These are phyloP conservation scores for Nemania abortiva DNA, from an alignment of 2,329 filamentous ascomycete species.

Conservation along the genomic window DNA sequence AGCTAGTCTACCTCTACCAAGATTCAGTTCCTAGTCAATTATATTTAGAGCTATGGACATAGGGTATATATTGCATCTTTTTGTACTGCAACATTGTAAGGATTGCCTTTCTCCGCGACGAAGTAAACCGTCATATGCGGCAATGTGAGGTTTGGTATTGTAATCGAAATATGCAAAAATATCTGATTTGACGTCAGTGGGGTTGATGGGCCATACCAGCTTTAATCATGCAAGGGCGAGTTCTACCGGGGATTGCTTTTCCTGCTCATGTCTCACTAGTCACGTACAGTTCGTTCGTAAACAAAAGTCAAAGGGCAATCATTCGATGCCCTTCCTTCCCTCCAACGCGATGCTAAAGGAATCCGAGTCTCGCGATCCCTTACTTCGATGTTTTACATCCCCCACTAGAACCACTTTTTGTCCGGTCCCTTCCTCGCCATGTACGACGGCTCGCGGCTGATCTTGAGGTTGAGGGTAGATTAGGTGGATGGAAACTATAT, in stretches of 20 bases:
- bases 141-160: neutral
- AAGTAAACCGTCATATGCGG: neutral
- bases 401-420: neutral
- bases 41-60: neutral
- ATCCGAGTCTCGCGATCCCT: neutral
- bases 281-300: too few relatives aligned
- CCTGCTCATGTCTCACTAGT: neutral
- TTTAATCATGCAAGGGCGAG: neutral
- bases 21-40: neutral
- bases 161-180: constrained; percentile 1
- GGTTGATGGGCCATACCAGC: neutral
- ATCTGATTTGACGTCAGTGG: neutral
- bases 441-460: neutral
- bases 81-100: neutral
- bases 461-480: neutral
- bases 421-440: neutral
- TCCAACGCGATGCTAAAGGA: neutral
- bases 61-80: neutral
- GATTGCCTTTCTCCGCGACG: neutral
- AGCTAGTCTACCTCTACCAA: constrained; percentile 3
- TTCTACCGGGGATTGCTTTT: neutral
- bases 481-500: neutral
- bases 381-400: too few relatives aligned
- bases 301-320: neutral
- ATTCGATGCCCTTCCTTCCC: neutral